These are phyloP conservation scores for Lodderomyces parapsilosis DNA, from an alignment of 1,139 yeast species.

Conservation along the genomic window DNA sequence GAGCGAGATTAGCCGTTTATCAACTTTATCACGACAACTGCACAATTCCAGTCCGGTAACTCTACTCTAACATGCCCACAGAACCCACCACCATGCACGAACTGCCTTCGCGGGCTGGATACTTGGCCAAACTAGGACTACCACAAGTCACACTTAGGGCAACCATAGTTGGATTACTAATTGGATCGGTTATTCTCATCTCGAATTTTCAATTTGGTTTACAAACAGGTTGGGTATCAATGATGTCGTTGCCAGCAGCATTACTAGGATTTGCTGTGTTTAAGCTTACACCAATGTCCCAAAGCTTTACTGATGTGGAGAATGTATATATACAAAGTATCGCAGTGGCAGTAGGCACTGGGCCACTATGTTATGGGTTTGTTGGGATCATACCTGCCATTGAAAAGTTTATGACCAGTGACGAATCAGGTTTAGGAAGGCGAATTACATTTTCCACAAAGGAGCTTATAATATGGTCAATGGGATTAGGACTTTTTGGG, in stretches of 20 bases:
- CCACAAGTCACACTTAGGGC: slow-evolving; percentile 75
- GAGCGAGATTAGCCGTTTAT: too few relatives aligned
- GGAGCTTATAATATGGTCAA: slow-evolving; percentile 76
- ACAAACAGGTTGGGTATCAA: slow-evolving; percentile 98
- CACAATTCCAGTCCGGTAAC: not conserved
- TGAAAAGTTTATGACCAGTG: slow-evolving; percentile 76
- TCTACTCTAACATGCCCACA: not conserved
- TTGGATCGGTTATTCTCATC: slow-evolving; percentile 78
- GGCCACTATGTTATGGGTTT: slow-evolving; percentile 91
- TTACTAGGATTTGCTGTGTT: slow-evolving; percentile 82
- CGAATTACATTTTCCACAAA: slow-evolving; percentile 35
- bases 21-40: not conserved
- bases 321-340: slow-evolving; percentile 90
- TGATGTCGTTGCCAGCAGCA: slow-evolving; percentile 99
- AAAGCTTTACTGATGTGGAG: slow-evolving; percentile 80
- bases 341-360: slow-evolving; percentile 96
- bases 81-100: not conserved
- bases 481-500: slow-evolving; percentile 88
- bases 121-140: slow-evolving; percentile 31
- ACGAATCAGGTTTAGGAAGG: slow-evolving; percentile 67
- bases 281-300: slow-evolving; percentile 48
- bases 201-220: slow-evolving; percentile 95
- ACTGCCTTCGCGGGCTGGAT: not conserved
- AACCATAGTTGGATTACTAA: slow-evolving; percentile 66
- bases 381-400: slow-evolving; percentile 98